A percentile compares a stretch with the other conserved stretches of the same genome.
These are phyloP conservation scores for Simmondsia chinensis DNA, from an alignment of 148 eudicot species.

Conservation along the genomic window DNA sequence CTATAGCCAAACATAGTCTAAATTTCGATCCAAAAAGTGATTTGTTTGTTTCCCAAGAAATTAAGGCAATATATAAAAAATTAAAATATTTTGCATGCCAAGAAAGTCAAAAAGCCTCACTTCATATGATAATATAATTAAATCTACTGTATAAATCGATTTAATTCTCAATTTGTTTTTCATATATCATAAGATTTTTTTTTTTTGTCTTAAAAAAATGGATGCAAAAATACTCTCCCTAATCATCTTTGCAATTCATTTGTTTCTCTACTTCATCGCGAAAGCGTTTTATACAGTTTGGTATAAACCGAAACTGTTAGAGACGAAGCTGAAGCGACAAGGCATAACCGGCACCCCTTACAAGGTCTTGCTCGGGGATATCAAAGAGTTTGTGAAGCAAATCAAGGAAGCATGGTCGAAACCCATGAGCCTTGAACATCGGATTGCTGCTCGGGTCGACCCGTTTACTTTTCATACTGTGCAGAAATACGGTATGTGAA, in stretches of 20 bases:
- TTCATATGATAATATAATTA: too few relatives aligned
- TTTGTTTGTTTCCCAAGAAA: too few relatives aligned
- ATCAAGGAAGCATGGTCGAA: conserved; percentile 34
- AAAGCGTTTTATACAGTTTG: conserved; percentile 19
- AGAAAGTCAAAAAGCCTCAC: too few relatives aligned
- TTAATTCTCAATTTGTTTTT: too few relatives aligned
- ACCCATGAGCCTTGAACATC: conserved; percentile 29
- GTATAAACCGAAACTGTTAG: conserved; percentile 30
- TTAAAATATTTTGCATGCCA: too few relatives aligned
- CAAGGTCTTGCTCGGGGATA: conserved; percentile 28
- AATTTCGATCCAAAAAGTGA: too few relatives aligned
- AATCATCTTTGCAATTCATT: neutral
- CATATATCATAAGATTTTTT: too few relatives aligned
- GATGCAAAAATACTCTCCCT: neutral
- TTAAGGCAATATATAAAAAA: too few relatives aligned
- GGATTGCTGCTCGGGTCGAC: conserved; percentile 30
- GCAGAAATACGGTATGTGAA: conserved; percentile 31
- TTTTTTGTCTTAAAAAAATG: too few relatives aligned
- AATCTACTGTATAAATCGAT: too few relatives aligned
- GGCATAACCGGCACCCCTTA: conserved; percentile 34
- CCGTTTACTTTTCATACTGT: conserved; percentile 25
- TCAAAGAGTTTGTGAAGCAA: conserved; percentile 29
- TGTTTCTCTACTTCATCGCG: conserved; percentile 9
- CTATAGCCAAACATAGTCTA: too few relatives aligned
- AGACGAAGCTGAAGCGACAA: conserved; percentile 18